phyloP scores from a whole-genome alignment of 1,139 yeast genomes.

The Yamadazyma sp. region DNA sequence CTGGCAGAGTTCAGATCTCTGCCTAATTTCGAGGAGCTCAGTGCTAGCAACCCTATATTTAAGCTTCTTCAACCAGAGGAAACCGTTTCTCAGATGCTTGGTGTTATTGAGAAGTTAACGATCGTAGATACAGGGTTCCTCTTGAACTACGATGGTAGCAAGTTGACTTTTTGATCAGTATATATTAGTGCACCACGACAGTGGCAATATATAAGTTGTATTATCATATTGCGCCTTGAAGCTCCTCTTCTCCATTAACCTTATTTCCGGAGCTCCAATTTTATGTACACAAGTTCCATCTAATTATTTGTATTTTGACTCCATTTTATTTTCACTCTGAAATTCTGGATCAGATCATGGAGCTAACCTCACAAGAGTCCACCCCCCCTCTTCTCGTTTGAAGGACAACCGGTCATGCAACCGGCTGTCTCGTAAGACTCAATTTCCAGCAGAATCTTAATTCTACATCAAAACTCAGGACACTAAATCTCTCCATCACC shows the following conservation, averaged over 20 bases:
- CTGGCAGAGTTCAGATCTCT: neutral
- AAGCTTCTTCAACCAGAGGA: neutral
- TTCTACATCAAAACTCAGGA: slow-evolving; percentile 96
- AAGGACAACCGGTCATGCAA: slow-evolving; percentile 88
- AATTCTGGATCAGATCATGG: no score
- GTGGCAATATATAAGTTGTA: no score
- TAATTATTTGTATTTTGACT: no score
- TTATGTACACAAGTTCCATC: no score
- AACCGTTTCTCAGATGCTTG: neutral
- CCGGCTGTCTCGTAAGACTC: slow-evolving; percentile 86
- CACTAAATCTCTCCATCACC: slow-evolving; percentile 67
- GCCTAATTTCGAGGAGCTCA: neutral
- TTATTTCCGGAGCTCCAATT: no score
- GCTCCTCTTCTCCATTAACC: no score
- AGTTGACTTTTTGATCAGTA: neutral
- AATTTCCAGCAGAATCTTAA: slow-evolving; percentile 83
- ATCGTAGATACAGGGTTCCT: neutral
- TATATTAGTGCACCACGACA: no score
- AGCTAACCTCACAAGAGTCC: slow-evolving; percentile 72
- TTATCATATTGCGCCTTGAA: no score
- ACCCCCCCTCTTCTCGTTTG: slow-evolving; percentile 55
- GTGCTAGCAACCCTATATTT: neutral
- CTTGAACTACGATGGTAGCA: neutral
- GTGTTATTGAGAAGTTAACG: neutral
- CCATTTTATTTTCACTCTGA: no score